Conservation (phyloP, 331 rosid genomes). For the Phaseolus coccineus region DNA sequence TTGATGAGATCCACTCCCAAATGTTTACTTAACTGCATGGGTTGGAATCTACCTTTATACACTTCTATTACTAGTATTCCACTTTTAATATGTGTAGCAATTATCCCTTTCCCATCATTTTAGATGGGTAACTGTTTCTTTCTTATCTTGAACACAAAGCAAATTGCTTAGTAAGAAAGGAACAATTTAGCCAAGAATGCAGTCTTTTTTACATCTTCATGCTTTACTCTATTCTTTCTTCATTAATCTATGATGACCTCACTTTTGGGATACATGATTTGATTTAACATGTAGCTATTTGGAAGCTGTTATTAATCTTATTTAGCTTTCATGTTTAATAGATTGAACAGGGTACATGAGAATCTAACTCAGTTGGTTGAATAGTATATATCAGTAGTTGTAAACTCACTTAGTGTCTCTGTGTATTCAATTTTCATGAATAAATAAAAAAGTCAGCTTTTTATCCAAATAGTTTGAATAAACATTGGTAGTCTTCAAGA, state of each 20-base stretch:
- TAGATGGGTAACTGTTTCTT: slow-evolving; percentile 44
- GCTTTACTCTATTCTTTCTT: slow-evolving; percentile 15
- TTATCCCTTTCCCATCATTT: slow-evolving; percentile 43
- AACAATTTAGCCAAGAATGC: slow-evolving; percentile 43
- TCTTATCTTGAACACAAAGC: slow-evolving; percentile 53
- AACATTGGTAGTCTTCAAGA: too few species aligned
- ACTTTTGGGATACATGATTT: slow-evolving; percentile 28
- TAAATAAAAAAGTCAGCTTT: too few species aligned
- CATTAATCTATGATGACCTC: slow-evolving; percentile 1
- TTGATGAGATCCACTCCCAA: slow-evolving; percentile 58
- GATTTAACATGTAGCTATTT: neutral
- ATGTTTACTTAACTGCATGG: slow-evolving; percentile 62
- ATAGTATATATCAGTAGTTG: too few species aligned
- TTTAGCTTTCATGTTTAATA: too few species aligned
- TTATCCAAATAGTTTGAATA: too few species aligned
- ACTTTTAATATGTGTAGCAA: slow-evolving; percentile 45
- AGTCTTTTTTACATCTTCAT: neutral
- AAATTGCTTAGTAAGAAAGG: slow-evolving; percentile 49
- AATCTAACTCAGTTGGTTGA: too few species aligned
- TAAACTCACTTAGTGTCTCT: too few species aligned
- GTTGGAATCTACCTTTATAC: slow-evolving; percentile 56
- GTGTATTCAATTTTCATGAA: too few species aligned
- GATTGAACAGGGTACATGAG: too few species aligned
- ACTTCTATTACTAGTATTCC: slow-evolving; percentile 49
- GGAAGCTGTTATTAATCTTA: neutral